These are phyloP conservation scores for Microbotryomycetes sp. DNA, from an alignment of 1,284 basidiomycete genomes.

Conservation along the genomic window DNA sequence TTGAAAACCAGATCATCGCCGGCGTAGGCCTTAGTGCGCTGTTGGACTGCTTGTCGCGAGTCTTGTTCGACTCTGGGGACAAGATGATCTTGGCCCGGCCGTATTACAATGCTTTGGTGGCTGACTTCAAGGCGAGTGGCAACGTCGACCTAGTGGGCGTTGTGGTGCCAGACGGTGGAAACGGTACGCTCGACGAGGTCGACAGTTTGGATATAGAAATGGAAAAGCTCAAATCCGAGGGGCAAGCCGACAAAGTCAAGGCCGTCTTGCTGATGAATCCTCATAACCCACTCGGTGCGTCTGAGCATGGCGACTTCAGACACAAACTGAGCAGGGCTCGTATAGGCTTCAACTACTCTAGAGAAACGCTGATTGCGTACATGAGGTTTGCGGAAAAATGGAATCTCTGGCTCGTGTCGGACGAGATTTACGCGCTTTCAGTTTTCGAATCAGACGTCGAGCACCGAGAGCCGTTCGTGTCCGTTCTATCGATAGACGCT, in stretches of 20 bases:
- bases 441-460: constrained; percentile 9
- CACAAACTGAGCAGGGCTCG: too few species aligned
- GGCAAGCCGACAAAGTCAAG: constrained; percentile 10
- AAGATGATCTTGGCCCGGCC: constrained; percentile 39
- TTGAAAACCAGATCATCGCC: constrained; percentile 31
- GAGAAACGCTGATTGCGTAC: constrained; percentile 43
- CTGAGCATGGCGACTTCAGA: not conserved
- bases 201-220: constrained; percentile 13
- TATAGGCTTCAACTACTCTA: constrained; percentile 37
- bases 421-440: constrained; percentile 43
- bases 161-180: constrained; percentile 14
- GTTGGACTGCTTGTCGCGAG: constrained; percentile 43
- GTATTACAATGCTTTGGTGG: constrained; percentile 39
- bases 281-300: constrained; percentile 44
- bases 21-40: constrained; percentile 33
- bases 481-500: not conserved
- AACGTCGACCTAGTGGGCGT: constrained; percentile 39
- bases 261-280: constrained; percentile 43
- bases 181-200: constrained; percentile 21
- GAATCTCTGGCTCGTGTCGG: constrained; percentile 44
- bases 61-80: constrained; percentile 43
- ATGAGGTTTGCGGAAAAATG: constrained; percentile 44
- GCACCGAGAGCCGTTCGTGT: not conserved
- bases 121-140: constrained; percentile 27
- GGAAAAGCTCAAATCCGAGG: constrained; percentile 5